Conservation (phyloP, 495 filamentous ascomycete species). For the Corynascus novoguineensis region DNA sequence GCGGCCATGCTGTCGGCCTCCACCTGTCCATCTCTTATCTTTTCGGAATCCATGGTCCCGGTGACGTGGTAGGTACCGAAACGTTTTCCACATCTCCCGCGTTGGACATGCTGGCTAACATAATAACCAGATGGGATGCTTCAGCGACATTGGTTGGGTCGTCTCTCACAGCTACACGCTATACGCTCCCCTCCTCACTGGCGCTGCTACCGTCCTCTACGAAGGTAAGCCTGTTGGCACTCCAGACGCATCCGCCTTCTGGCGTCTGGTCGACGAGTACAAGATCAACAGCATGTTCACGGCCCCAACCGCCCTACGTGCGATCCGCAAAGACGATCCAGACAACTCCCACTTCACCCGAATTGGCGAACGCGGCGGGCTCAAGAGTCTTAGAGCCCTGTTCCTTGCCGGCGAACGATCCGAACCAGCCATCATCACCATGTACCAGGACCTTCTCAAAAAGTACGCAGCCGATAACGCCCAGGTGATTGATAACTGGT, state of each 20-base stretch:
- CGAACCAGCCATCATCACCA: constrained; percentile 76
- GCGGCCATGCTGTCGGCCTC: constrained; percentile 82
- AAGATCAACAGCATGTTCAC: constrained; percentile 80
- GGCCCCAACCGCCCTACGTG: constrained; percentile 78
- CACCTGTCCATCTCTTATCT: constrained; percentile 71
- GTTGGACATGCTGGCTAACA: background rate
- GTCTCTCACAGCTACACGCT: constrained; percentile 82
- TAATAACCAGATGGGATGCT: constrained; percentile 26
- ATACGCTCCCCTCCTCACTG: constrained; percentile 69
- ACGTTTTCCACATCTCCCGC: no score
- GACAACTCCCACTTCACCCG: constrained; percentile 58
- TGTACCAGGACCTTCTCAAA: constrained; percentile 66
- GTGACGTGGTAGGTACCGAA: constrained; percentile 62
- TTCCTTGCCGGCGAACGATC: constrained; percentile 88
- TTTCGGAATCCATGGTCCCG: constrained; percentile 72
- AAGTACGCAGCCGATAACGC: constrained; percentile 58
- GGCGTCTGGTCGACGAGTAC: constrained; percentile 79
- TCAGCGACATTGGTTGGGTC: constrained; percentile 77
- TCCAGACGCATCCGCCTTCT: constrained; percentile 79
- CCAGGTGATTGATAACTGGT: constrained; percentile 88
- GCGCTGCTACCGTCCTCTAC: constrained; percentile 81
- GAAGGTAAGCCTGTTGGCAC: constrained; percentile 92
- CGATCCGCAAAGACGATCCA: constrained; percentile 80
- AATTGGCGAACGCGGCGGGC: constrained; percentile 58
- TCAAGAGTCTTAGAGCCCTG: constrained; percentile 62